phyloP scores from a whole-genome alignment of 495 filamentous ascomycete species.

The Aspergillus incahuasiensis region DNA sequence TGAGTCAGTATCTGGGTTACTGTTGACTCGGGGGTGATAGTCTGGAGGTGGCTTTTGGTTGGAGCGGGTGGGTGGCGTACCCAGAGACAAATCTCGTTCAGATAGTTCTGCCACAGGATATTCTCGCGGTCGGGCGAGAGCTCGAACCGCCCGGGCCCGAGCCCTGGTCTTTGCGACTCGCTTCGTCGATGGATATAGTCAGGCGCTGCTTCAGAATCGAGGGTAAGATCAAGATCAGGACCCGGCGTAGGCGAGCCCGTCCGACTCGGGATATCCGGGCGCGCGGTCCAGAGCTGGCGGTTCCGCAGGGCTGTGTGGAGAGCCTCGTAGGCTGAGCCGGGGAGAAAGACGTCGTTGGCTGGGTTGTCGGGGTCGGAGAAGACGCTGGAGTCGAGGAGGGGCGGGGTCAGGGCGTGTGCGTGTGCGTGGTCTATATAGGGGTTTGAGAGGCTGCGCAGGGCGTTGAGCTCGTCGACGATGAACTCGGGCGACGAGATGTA shows the following conservation, averaged over 20 bases:
- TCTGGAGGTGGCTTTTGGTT: too few species aligned
- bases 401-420: conserved; percentile 20
- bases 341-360: conserved; percentile 29
- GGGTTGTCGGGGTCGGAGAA: conserved; percentile 25
- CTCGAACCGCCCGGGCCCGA: conserved; percentile 18
- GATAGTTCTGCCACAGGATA: conserved; percentile 38
- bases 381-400: conserved; percentile 21
- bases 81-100: conserved; percentile 41
- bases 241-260: conserved; percentile 16
- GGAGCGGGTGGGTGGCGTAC: too few species aligned
- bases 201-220: not conserved
- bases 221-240: too few species aligned
- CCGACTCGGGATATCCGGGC: conserved; percentile 25
- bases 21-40: too few species aligned
- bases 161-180: conserved; percentile 13
- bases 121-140: conserved; percentile 28
- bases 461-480: conserved; percentile 22
- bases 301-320: conserved; percentile 33
- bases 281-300: conserved; percentile 31
- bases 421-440: too few species aligned
- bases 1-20: not conserved
- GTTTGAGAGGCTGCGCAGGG: conserved; percentile 16
- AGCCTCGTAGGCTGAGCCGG: conserved; percentile 32
- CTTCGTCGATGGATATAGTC: too few species aligned
- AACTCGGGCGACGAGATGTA: conserved; percentile 30